phyloP scores from a whole-genome alignment of 1,139 yeast species.

The Entelexis sorbosivorans region DNA sequence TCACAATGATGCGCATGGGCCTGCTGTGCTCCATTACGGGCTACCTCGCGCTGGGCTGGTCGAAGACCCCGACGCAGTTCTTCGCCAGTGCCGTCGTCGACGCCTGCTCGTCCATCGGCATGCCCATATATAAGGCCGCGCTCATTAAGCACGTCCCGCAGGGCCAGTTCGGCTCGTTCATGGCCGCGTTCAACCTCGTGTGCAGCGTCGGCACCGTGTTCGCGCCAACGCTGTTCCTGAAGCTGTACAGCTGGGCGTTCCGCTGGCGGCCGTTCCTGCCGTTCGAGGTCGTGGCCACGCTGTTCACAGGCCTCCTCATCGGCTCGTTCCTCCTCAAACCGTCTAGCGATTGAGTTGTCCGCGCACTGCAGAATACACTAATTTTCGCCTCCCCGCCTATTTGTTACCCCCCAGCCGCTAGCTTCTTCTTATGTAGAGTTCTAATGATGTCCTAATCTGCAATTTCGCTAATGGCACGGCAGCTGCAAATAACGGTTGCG shows the following conservation, averaged over 20 bases:
- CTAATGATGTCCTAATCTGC: no score
- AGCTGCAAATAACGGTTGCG: no score
- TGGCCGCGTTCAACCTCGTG: conserved; percentile 23
- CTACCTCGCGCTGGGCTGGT: conserved; percentile 19
- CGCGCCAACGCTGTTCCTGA: conserved; percentile 21
- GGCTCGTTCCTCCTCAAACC: conserved; percentile 16
- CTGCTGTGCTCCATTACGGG: conserved; percentile 17
- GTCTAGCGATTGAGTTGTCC: background rate
- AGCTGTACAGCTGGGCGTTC: conserved; percentile 21
- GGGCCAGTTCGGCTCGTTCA: conserved; percentile 23
- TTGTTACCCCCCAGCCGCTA: no score
- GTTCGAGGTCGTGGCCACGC: conserved; percentile 17
- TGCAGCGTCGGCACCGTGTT: conserved; percentile 14
- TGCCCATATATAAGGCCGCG: conserved; percentile 22
- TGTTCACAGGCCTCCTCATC: conserved; percentile 15
- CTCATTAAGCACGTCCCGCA: conserved; percentile 22
- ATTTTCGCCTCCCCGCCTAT: no score
- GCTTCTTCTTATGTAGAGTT: no score
- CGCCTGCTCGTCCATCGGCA: conserved; percentile 21
- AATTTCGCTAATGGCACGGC: no score
- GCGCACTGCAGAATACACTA: no score
- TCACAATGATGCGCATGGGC: conserved; percentile 17
- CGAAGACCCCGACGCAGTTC: conserved; percentile 17
- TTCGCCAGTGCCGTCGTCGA: conserved; percentile 20
- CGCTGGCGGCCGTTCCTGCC: conserved; percentile 20